Evolutionary conservation across 768 basidiomycete genomes (phyloP), one percentile per base, ranked within the genome.

Genomic region (Rubroboletus pulcherrimus): DNA sequence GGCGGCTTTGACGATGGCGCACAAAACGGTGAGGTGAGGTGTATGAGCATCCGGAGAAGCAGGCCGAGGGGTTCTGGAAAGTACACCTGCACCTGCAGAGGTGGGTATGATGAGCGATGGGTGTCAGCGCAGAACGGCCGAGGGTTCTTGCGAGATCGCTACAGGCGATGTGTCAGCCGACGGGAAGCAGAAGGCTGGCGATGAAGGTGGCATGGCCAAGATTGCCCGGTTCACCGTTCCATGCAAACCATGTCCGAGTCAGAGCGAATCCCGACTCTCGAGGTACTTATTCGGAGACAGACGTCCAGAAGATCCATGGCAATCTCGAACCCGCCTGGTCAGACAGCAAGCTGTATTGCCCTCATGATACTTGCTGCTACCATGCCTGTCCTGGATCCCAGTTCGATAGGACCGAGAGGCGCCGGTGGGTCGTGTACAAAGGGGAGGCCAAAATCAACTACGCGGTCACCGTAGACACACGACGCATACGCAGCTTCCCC

Each of bases 401-500:
- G 78, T 70, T 93, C 91, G 49, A 95, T 66, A n/a, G 86, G 71
- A 1, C 75, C 74, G 21, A 65, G 68, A 60, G 48, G 48, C 24
- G 41, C 15, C 17, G 1, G 10, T 43, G 24, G 19, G 21, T 66
- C 60, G 9, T 53, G 38, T 52, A 75, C 58, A 56, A 85, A 74
- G 1, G 79, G 78, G 4, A 83, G 84, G 51, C 87, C 81, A 61
- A 83, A 87, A 46, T 77, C 67, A 53, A 72, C 59, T 17, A 21
- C 71, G 54, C 72, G 71, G 47, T 70, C 69, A 24, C 89, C 68
- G 66, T 89, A 91, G 21, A 70, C 61, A 43, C 72, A 74, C 59
- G 89, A 70, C 7, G 77, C 71, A 65, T 86, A 83, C 7, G 87
- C 82, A 21, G 87, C 84, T 71, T 91, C 89, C 89, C 87, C 89